Evolutionary conservation across 106 monocot species (phyloP).

Genomic region (Hemerocallis citrina): DNA sequence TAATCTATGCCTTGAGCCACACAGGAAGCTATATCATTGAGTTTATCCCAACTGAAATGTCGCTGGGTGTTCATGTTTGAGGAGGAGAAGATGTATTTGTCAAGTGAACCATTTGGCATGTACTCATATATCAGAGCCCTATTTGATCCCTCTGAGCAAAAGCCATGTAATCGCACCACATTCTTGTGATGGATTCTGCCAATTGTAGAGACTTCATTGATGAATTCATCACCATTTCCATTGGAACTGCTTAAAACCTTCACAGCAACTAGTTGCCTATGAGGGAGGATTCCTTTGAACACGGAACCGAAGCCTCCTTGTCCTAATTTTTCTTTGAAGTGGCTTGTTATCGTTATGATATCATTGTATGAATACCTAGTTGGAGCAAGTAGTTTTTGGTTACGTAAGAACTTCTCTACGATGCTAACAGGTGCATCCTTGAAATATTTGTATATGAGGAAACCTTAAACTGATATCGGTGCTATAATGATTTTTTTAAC

Average conservation of each 20-base stretch:
- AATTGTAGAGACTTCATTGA: constrained; percentile 45
- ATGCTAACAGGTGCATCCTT: constrained; percentile 1
- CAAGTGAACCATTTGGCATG: constrained; percentile 42
- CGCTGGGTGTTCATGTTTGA: not conserved
- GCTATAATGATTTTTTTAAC: too few species aligned
- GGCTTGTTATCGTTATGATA: constrained; percentile 23
- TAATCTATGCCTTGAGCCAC: constrained; percentile 32
- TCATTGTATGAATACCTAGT: constrained; percentile 31
- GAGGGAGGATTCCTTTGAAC: constrained; percentile 15
- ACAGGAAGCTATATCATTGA: constrained; percentile 4
- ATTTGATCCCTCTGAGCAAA: constrained; percentile 3
- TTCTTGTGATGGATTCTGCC: constrained; percentile 46
- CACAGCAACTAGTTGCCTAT: constrained; percentile 35
- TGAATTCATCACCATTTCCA: too few species aligned
- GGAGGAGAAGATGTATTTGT: constrained; percentile 27
- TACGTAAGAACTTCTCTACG: constrained; percentile 42
- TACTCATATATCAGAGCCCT: too few species aligned
- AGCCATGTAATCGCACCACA: constrained; percentile 25
- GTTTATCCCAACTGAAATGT: constrained; percentile 7
- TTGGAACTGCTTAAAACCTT: constrained; percentile 31
- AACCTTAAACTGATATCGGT: constrained; percentile 11
- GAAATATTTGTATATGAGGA: constrained; percentile 24
- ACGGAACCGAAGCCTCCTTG: too few species aligned
- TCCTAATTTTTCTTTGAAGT: too few species aligned
- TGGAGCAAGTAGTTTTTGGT: constrained; percentile 15